Evolutionary conservation across 2,329 filamentous ascomycete species (phyloP), one percentile per base, ranked within the genome.

Genomic region (Cladosporium sp.): DNA sequence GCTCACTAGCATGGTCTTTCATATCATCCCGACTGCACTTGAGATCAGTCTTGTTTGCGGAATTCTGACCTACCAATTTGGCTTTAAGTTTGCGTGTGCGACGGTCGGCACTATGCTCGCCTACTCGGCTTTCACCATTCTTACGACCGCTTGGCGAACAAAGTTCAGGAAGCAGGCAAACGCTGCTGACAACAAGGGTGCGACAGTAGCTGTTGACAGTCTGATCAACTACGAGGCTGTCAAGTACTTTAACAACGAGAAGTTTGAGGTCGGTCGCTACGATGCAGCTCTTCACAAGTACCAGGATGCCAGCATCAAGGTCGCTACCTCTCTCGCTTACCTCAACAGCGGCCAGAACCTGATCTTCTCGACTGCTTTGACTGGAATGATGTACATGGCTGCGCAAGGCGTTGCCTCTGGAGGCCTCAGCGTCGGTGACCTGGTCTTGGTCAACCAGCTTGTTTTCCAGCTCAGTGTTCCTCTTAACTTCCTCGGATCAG

Each of bases 171-270:
- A 94, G 72, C 91, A 96, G 78, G 93, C 95, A 46, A 99, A 99
- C 76, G 92, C 93, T 6, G 96, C 95, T 0, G 96, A 99, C 73
- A 99, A 98, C 79, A 92, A 89, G 76, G 95, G 92, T 0, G 96
- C 94, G 0, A 98, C 94, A 0, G 92, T 98, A 8, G 94, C 94
- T 0, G 93, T 98, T 1, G 95, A 99, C 79, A 97, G 93, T 0
- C 82, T 99, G 59, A 97, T 99, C 83, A 99, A 99, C 81, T 99
- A 97, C 75, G 95, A 99, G 79, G 94, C 96, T 16, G 95, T 99
- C 75, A 99, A 99, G 75, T 97, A 98, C 81, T 99, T 98, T 82
- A 99, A 99, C 82, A 99, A 99, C 74, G 96, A 99, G 76, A 92
- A 91, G 70, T 98, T 93, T 70, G 95, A 99, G 80, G 92, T 97